Percentiles rank a stretch among this genome's conserved stretches.
phyloP scores from a whole-genome alignment of 345 rosid species.

The Sonneratia alba region DNA sequence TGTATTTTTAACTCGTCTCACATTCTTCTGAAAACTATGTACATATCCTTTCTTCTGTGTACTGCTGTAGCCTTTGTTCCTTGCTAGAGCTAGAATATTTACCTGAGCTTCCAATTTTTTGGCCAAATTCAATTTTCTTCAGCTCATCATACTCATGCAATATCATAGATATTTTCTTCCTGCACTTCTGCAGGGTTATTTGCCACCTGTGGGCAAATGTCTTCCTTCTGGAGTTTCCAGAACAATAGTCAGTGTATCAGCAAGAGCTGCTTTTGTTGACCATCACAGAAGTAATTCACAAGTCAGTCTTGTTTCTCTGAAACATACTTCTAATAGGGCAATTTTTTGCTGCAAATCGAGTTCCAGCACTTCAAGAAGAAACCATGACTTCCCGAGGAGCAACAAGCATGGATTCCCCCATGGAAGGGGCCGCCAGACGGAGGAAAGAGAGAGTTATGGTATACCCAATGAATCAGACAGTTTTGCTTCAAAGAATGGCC shows the following conservation, averaged over 20 bases:
- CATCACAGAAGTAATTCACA: conserved; percentile 19
- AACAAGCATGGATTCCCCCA: conserved; percentile 44
- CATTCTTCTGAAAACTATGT: neutral
- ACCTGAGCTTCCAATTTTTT: neutral
- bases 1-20: neutral
- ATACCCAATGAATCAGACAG: conserved; percentile 45
- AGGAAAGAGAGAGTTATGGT: conserved; percentile 45
- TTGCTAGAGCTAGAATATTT: neutral
- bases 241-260: conserved; percentile 27
- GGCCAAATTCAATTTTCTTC: neutral
- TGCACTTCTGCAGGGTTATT: conserved; percentile 40
- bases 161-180: neutral
- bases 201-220: conserved; percentile 34
- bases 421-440: conserved; percentile 51
- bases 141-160: neutral
- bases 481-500: conserved; percentile 52
- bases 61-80: neutral
- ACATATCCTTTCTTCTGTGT: too few relatives aligned
- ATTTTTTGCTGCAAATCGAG: conserved; percentile 50
- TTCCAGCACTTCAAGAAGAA: conserved; percentile 52
- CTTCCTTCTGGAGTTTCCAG: conserved; percentile 39
- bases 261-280: conserved; percentile 26
- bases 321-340: conserved; percentile 21
- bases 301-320: conserved; percentile 27
- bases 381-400: conserved; percentile 61